Percentiles rank a stretch among this genome's conserved stretches.
These are phyloP conservation scores for Candida dendrica DNA, from an alignment of 805 yeast species.

Conservation along the genomic window DNA sequence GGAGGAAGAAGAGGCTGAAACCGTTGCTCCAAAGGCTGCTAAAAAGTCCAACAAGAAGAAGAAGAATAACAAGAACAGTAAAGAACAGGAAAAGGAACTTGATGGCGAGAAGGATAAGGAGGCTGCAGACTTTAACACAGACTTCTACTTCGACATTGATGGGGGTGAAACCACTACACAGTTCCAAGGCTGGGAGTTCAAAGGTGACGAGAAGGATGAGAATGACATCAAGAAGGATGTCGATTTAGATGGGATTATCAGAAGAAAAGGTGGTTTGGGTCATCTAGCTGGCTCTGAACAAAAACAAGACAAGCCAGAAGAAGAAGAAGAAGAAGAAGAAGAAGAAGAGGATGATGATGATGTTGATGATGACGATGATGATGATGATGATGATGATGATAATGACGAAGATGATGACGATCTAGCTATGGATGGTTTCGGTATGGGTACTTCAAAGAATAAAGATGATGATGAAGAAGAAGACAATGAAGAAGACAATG, in stretches of 20 bases:
- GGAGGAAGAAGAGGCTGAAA: slow-evolving; percentile 47
- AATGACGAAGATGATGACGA: slow-evolving; percentile 24
- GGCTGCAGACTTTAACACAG: slow-evolving; percentile 62
- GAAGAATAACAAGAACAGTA: slow-evolving; percentile 19
- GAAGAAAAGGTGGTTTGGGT: slow-evolving; percentile 74
- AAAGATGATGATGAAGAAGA: too few species aligned
- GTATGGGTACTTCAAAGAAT: too few species aligned
- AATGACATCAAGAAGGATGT: slow-evolving; percentile 46
- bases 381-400: slow-evolving; percentile 23
- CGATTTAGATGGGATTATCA: slow-evolving; percentile 81
- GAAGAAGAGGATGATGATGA: slow-evolving; percentile 32
- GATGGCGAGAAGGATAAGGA: slow-evolving; percentile 27
- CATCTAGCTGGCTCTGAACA: slow-evolving; percentile 39
- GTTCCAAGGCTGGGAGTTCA: slow-evolving; percentile 83
- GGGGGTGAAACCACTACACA: slow-evolving; percentile 41
- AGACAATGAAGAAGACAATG: slow-evolving; percentile 26
- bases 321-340: too few species aligned
- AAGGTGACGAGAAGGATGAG: slow-evolving; percentile 31
- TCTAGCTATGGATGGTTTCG: too few species aligned
- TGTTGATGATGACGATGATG: slow-evolving; percentile 40
- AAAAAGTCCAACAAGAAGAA: slow-evolving; percentile 11
- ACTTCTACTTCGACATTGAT: slow-evolving; percentile 62
- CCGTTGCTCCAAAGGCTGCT: too few species aligned
- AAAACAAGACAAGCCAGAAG: slow-evolving; percentile 26
- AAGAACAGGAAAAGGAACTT: slow-evolving; percentile 11